Evolutionary conservation across 1,284 basidiomycete genomes (phyloP), one percentile per base, ranked within the genome.

Genomic region (Microbotryum scabiosae): DNA sequence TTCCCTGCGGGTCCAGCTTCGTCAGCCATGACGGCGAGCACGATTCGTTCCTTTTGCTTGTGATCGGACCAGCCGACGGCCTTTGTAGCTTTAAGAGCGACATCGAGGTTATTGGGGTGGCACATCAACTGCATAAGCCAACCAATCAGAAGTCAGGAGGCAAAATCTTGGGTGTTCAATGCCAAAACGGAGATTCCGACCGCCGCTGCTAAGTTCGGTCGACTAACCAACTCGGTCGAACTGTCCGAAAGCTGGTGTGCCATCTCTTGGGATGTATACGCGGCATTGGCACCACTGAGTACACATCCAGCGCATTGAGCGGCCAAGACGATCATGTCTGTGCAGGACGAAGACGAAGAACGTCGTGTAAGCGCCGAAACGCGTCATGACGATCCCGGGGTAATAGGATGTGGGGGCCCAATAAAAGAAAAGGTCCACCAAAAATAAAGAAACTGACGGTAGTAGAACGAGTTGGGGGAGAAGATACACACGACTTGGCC

Each of bases 271-370:
- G 56, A n/a, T 18, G 60, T 59, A 55, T 71, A 71, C 12, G 67
- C 69, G 0, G 70, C 69, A 51, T 71, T 71, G n/a, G 70, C 70
- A 2, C 68, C 69, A 3, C 63, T 66, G 25, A 70, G 58, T 20
- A 71, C 67, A 26, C 64, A 9, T 3, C 70, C 70, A 8, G 64
- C 69, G 52, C 70, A 70, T 46, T 69, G 69, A 14, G 52, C 45
- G 25, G 43, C 55, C 46, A 67, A 44, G 18, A 47, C 54, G 25
- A 57, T 21, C 16, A 63, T 30, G 25, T 60, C 57, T 59, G 51
- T 30, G 14, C 10, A 44, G 25, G 10, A 9, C 20, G 51, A 47
- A 49, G 48, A 32, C 10, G 18, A 2, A n/a, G n/a, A 16, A 25
- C 10, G 20, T 6, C 9, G 47, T 9, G 47, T 48, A 23, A 48